phyloP scores from a whole-genome alignment of 1,284 basidiomycete genomes.

The Dichomitus squalens region DNA sequence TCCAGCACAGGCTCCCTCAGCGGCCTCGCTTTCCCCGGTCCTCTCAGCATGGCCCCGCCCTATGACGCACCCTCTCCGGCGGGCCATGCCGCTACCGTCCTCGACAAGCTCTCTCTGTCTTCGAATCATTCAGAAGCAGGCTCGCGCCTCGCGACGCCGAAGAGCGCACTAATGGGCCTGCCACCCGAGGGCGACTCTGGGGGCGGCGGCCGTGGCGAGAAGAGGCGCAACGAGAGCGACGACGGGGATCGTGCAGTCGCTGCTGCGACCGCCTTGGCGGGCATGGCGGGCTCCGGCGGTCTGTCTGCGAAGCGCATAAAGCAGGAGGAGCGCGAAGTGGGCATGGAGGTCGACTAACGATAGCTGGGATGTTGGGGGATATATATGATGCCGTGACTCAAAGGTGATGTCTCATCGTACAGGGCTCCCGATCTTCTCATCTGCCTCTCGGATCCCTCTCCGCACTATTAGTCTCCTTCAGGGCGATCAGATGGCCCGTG shows the following conservation, averaged over 20 bases:
- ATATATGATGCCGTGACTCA: background rate
- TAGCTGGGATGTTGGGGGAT: background rate
- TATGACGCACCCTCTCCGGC: constrained; percentile 22
- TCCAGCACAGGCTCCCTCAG: constrained; percentile 23
- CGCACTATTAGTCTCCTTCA: too few species aligned
- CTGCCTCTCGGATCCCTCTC: too few species aligned
- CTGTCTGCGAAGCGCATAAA: constrained; percentile 23
- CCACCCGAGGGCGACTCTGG: constrained; percentile 27
- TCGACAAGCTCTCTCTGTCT: constrained; percentile 31
- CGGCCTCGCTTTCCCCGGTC: constrained; percentile 22
- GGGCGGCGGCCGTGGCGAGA: constrained; percentile 18
- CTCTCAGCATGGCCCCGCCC: constrained; percentile 19
- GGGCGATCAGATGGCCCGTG: too few species aligned
- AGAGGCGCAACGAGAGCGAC: constrained; percentile 22
- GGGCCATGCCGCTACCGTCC: constrained; percentile 20
- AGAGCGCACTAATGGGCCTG: constrained; percentile 22
- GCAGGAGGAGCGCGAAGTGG: constrained; percentile 25
- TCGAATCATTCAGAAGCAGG: constrained; percentile 21
- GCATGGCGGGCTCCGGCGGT: constrained; percentile 21
- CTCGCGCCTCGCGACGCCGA: constrained; percentile 30
- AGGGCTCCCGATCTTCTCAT: too few species aligned
- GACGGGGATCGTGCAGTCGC: constrained; percentile 23
- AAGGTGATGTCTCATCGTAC: too few species aligned
- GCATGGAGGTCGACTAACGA: constrained; percentile 25
- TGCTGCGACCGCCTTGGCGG: constrained; percentile 29